Conservation (phyloP, 371 early-diverging fungal genomes). For the Mortierella sp. region DNA sequence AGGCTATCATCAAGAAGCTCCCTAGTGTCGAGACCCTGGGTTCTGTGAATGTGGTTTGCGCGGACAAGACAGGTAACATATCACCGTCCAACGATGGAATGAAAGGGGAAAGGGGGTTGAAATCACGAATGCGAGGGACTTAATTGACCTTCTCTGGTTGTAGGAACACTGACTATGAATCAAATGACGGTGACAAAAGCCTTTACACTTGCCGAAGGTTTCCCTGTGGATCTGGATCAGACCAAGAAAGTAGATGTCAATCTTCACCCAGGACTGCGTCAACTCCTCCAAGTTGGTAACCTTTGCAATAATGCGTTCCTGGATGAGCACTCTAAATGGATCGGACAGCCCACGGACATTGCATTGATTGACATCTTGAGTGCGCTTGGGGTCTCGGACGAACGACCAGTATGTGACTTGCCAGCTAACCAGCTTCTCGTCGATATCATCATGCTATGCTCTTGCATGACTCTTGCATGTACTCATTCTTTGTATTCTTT, state of each 20-base stretch:
- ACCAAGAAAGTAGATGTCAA: constrained; percentile 52
- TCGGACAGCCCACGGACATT: constrained; percentile 89
- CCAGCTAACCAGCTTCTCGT: too few relatives aligned
- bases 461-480: too few relatives aligned
- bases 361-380: constrained; percentile 78
- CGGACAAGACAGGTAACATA: constrained; percentile 88
- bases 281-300: constrained; percentile 70
- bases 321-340: constrained; percentile 71
- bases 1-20: constrained; percentile 90
- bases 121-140: too few relatives aligned
- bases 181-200: constrained; percentile 85
- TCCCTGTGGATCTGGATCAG: constrained; percentile 71
- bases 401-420: constrained; percentile 63
- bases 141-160: background rate
- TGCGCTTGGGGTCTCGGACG: constrained; percentile 64
- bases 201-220: constrained; percentile 73
- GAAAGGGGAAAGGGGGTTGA: background rate
- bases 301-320: constrained; percentile 84
- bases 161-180: constrained; percentile 86
- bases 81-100: background rate
- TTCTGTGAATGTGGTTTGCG: constrained; percentile 89
- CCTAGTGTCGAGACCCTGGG: constrained; percentile 94
- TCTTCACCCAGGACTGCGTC: constrained; percentile 59
- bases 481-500: constrained; percentile 32
- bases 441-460: too few relatives aligned